Evolutionary conservation across 192 early-diverging fungal genomes (phyloP).

Genomic region (Paraglomus occultum): DNA sequence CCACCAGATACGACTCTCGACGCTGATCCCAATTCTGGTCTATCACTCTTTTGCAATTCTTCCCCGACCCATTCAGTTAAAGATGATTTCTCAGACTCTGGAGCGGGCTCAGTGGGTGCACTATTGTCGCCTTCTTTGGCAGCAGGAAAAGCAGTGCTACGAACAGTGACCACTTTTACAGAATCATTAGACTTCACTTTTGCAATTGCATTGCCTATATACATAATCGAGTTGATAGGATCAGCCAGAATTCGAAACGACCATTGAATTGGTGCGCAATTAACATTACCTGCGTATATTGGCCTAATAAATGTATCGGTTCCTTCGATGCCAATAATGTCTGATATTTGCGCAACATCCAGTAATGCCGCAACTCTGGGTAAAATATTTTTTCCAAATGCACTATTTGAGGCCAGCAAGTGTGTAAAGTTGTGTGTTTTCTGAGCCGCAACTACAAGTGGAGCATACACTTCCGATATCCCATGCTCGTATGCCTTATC

Average conservation of each 20-base stretch:
- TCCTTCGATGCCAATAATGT: constrained; percentile 75
- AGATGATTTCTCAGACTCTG: constrained; percentile 53
- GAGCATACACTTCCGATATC: constrained; percentile 79
- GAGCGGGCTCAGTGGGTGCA: constrained; percentile 68
- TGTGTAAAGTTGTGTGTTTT: constrained; percentile 76
- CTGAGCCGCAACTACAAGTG: constrained; percentile 68
- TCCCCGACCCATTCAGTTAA: constrained; percentile 83
- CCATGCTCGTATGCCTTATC: constrained; percentile 73
- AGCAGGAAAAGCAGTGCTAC: constrained; percentile 87
- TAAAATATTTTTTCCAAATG: constrained; percentile 92
- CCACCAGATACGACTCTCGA: constrained; percentile 92
- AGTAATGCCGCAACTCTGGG: constrained; percentile 91
- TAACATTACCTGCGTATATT: constrained; percentile 85
- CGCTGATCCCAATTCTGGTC: constrained; percentile 86
- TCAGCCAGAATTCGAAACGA: too few species aligned
- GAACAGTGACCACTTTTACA: constrained; percentile 88
- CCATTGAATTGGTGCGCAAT: too few species aligned
- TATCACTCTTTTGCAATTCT: constrained; percentile 90
- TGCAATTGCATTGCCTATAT: constrained; percentile 88
- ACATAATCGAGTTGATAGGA: neutral
- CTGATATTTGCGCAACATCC: constrained; percentile 89
- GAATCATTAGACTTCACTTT: constrained; percentile 88
- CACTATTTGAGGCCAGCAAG: constrained; percentile 82
- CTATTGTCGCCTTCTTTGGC: constrained; percentile 48
- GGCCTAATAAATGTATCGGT: constrained; percentile 92